Evolutionary conservation across 2,329 filamentous ascomycete genomes (phyloP).

Genomic region (Aspergillus pseudonomiae): DNA sequence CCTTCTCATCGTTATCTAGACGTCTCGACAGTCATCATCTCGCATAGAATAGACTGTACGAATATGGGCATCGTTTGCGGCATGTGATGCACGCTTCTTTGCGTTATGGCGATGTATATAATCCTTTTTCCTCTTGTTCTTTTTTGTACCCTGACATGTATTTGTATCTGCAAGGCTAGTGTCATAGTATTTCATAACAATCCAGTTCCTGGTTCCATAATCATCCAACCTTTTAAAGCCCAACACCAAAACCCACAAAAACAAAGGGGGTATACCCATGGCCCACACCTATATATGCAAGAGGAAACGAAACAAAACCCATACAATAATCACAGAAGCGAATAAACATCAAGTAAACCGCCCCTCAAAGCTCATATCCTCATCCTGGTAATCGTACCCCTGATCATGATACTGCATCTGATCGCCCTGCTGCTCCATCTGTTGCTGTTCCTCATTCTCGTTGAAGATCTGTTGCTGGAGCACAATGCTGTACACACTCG

Average conservation of each 20-base stretch:
- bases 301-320: constrained; percentile 3
- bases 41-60: constrained; percentile 22
- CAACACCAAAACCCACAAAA: constrained; percentile 13
- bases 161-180: constrained; percentile 26
- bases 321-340: constrained; percentile 15
- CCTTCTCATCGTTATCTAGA: constrained; percentile 17
- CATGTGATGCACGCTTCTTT: constrained; percentile 13
- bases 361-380: constrained; percentile 30
- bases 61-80: constrained; percentile 17
- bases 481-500: constrained; percentile 98
- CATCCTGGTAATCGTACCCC: constrained; percentile 26
- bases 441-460: constrained; percentile 46
- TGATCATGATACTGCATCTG: constrained; percentile 24
- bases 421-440: constrained; percentile 18
- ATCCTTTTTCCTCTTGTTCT: constrained; percentile 14
- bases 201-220: constrained; percentile 14
- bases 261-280: constrained; percentile 22
- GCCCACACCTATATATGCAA: constrained; percentile 7
- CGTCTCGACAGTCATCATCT: constrained; percentile 9
- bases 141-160: constrained; percentile 29
- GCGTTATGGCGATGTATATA: constrained; percentile 28
- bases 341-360: constrained; percentile 17
- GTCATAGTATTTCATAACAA: constrained; percentile 20
- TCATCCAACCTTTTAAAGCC: constrained; percentile 10
- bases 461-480: constrained; percentile 93